Conservation (phyloP, 495 filamentous ascomycete genomes). For the Schizothecium vesticola region DNA sequence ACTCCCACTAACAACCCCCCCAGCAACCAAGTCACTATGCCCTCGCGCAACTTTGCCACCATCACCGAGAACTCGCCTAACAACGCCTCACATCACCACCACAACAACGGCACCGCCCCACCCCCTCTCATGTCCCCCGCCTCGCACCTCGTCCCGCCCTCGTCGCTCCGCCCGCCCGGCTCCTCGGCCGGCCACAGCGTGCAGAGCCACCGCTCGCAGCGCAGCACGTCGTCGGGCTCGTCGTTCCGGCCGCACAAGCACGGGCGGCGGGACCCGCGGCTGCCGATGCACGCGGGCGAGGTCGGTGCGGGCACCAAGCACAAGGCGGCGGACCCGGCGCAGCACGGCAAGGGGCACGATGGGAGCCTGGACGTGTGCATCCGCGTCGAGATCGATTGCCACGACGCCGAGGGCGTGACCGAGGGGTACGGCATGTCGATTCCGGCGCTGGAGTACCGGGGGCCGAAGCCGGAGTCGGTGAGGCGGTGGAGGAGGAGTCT, state of each 20-base stretch:
- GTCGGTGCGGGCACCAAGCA: constrained; percentile 59
- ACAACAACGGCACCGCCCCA: constrained; percentile 10
- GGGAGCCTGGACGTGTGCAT: constrained; percentile 65
- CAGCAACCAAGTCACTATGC: constrained; percentile 80
- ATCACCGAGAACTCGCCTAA: constrained; percentile 63
- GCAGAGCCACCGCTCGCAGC: constrained; percentile 2
- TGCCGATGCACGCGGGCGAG: constrained; percentile 60
- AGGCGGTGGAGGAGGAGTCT: constrained; percentile 7
- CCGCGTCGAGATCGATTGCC: constrained; percentile 65
- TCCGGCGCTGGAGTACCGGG: constrained; percentile 38
- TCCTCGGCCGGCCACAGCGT: constrained; percentile 18
- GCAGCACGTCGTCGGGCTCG: neutral
- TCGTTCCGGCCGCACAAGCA: constrained; percentile 40
- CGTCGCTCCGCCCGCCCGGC: constrained; percentile 7
- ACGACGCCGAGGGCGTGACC: constrained; percentile 56
- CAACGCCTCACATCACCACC: constrained; percentile 18
- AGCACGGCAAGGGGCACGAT: constrained; percentile 48
- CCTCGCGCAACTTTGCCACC: constrained; percentile 79
- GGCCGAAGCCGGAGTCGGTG: constrained; percentile 22
- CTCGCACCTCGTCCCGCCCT: constrained; percentile 1
- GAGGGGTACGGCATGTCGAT: constrained; percentile 65
- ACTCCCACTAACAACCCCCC: neutral
- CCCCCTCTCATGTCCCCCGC: constrained; percentile 1
- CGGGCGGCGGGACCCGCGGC: constrained; percentile 40
- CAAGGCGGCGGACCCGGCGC: constrained; percentile 50